Evolutionary conservation across 1,284 basidiomycete genomes (phyloP).

Genomic region (Fomitiporia mediterranea): DNA sequence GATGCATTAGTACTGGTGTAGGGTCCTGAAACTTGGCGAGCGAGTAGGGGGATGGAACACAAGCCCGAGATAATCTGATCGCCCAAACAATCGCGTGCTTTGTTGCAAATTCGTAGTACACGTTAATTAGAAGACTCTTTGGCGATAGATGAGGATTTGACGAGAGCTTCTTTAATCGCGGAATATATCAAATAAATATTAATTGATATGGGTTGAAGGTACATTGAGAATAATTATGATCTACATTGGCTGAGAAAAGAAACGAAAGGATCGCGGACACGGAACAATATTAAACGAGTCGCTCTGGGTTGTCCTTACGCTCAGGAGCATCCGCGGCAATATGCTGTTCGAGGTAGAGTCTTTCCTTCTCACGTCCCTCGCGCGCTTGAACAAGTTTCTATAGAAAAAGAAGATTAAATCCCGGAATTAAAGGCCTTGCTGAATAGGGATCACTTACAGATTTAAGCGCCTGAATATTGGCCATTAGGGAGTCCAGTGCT

Average conservation of each 20-base stretch:
- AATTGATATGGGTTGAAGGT: no score
- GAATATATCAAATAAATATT: no score
- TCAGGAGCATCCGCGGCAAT: slow-evolving; percentile 29
- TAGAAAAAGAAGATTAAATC: slow-evolving; percentile 3
- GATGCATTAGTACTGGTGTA: not conserved
- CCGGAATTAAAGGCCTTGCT: not conserved
- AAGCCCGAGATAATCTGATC: slow-evolving; percentile 2
- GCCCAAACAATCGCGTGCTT: not conserved
- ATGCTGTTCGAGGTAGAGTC: slow-evolving; percentile 37
- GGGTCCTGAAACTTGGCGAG: slow-evolving; percentile 13
- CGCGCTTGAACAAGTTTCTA: slow-evolving; percentile 62
- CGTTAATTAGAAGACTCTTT: no score
- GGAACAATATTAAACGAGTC: slow-evolving; percentile 8
- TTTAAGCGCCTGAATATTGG: slow-evolving; percentile 54
- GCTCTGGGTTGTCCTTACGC: slow-evolving; percentile 22
- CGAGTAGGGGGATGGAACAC: slow-evolving; percentile 17
- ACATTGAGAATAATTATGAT: not conserved
- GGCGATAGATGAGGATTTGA: no score
- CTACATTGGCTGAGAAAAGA: no score
- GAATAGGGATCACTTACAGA: slow-evolving; percentile 38
- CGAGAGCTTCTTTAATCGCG: no score
- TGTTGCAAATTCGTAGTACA: no score
- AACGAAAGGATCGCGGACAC: no score
- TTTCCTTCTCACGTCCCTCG: slow-evolving; percentile 46
- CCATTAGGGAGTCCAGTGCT: slow-evolving; percentile 58